A percentile compares a stretch with the other conserved stretches of the same genome.
Conservation (phyloP, 352 stramenopile species). For the Pythium plurisporium region DNA sequence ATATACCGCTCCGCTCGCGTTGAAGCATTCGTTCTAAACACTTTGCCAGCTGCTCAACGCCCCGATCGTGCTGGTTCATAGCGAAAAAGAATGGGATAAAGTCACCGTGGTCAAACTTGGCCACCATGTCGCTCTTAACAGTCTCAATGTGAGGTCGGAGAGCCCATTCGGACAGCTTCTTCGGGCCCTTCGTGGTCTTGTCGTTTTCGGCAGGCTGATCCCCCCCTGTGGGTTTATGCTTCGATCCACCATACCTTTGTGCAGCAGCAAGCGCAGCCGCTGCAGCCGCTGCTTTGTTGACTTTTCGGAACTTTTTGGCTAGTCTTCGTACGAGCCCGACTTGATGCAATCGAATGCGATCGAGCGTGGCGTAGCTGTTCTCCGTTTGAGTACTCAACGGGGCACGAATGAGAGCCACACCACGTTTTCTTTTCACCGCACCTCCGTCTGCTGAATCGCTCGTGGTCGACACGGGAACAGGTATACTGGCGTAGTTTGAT, state of each 20-base stretch:
- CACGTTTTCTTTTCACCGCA: constrained; percentile 7
- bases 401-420: constrained; percentile 6
- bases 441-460: background rate
- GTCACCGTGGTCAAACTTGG: constrained; percentile 24
- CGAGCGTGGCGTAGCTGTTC: constrained; percentile 18
- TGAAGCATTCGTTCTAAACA: constrained; percentile 32
- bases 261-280: constrained; percentile 14
- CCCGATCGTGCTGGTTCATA: constrained; percentile 19
- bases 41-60: constrained; percentile 13
- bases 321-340: constrained; percentile 21
- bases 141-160: constrained; percentile 8
- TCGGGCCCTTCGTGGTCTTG: background rate
- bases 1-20: constrained; percentile 29
- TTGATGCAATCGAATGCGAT: constrained; percentile 29
- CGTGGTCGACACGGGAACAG: constrained; percentile 3
- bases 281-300: constrained; percentile 22
- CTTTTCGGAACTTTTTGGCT: constrained; percentile 23
- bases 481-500: constrained; percentile 22
- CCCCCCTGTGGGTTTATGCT: background rate
- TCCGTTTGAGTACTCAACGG: constrained; percentile 1
- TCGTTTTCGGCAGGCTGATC: background rate
- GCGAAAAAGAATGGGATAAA: constrained; percentile 29
- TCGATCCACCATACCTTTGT: constrained; percentile 5
- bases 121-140: constrained; percentile 12
- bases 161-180: constrained; percentile 8